phyloP scores from a whole-genome alignment of 805 yeast genomes.

The Starmerella davenportii region DNA sequence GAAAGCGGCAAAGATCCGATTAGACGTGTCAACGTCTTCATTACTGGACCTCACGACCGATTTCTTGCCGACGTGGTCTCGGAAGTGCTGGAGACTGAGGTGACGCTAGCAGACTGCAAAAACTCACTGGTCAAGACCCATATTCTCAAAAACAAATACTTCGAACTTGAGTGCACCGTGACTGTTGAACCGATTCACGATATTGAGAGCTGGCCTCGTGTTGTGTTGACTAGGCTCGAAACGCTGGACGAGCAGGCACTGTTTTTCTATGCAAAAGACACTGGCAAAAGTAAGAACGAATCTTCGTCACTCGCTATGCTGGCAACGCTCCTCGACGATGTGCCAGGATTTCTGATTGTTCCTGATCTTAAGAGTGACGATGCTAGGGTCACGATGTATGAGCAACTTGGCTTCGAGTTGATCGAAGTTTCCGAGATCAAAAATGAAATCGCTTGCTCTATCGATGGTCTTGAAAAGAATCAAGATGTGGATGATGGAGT shows the following conservation, averaged over 20 bases:
- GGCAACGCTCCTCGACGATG: background rate
- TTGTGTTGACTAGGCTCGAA: slow-evolving; percentile 22
- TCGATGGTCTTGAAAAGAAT: background rate
- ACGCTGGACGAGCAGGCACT: slow-evolving; percentile 24
- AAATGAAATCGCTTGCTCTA: background rate
- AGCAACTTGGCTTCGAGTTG: background rate
- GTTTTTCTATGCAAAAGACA: slow-evolving; percentile 18
- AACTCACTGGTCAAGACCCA: slow-evolving; percentile 12
- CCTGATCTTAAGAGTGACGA: background rate
- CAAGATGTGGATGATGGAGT: background rate
- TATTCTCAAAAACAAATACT: slow-evolving; percentile 21
- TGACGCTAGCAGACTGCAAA: background rate
- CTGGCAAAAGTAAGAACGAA: background rate
- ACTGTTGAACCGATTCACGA: slow-evolving; percentile 23
- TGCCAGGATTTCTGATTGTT: background rate
- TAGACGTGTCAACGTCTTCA: background rate
- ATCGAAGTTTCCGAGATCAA: background rate
- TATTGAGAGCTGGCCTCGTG: slow-evolving; percentile 22
- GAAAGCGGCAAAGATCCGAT: no score
- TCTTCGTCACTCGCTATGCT: no score
- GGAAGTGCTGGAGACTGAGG: background rate
- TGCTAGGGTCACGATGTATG: background rate
- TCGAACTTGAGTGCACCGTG: slow-evolving; percentile 21
- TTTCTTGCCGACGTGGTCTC: background rate
- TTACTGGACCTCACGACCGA: background rate